Base-by-base conservation (phyloP, 1,284 basidiomycete genomes). In the Apiotrichum sp. region DNA sequence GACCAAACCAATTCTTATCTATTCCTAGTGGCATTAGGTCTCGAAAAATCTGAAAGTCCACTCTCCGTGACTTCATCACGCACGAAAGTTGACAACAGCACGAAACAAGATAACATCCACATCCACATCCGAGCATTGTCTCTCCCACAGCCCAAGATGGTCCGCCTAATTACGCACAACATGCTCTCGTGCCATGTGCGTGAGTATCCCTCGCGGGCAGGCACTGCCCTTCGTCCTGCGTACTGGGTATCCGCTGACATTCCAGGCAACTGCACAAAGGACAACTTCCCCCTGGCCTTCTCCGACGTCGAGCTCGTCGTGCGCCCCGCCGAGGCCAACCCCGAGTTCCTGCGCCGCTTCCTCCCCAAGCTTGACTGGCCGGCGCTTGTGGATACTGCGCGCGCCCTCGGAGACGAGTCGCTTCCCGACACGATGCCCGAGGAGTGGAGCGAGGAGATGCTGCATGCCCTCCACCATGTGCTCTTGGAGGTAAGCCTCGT, bases 111-210 rank as follows among this genome's bases (percentile, higher is more conserved):
- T 6, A 3, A 13, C n/a, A 8, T 14, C 22, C 47, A 32, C 36
- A 13, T 29, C 16, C 22, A 13, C 29, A 29, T 41, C 36, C 7
- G 22, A 22, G 22, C 22, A 22, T 22, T 22, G 22, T 22, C 22
- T 22, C 22, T 22, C 22, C 22, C 22, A 22, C 22, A 40, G 8
- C 6, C 61, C 56, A 73, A 64, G 52, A 95, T 93, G 90, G 91
- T 95, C 69, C 85, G 93, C 50, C 82, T 98, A 11, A 90, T 98
- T 71, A 97, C 95, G 1, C 95, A 98, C 79, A 98, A 98, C 76
- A 82, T 98, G 47, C 86, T 98, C 11, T 88, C 93, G 14, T 98
- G 95, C 79, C 93, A 97, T 69, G 93, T 86, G 57, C 92, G 74
- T 76, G 62, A 64, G 74, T 74, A 22, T 22, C 22, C 22, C 22